A percentile compares a stretch with the other conserved stretches of the same genome.
phyloP scores from a whole-genome alignment of 345 rosid genomes.

The Citrus unshiu region DNA sequence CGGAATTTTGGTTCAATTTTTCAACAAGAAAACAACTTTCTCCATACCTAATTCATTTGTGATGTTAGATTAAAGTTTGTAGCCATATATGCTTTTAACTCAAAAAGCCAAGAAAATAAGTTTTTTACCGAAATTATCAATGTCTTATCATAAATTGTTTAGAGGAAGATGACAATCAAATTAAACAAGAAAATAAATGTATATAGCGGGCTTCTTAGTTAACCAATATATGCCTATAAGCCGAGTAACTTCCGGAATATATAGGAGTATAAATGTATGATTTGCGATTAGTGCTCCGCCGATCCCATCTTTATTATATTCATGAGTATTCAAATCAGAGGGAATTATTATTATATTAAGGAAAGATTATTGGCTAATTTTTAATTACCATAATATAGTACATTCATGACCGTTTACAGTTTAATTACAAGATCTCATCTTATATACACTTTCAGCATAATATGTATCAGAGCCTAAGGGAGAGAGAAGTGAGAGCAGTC shows the following conservation, averaged over 20 bases:
- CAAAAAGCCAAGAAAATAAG: not conserved
- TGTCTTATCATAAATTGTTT: not conserved
- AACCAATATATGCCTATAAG: not conserved
- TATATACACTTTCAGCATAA: not conserved
- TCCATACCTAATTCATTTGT: not conserved
- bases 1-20: not conserved
- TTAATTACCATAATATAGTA: not conserved
- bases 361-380: not conserved
- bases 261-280: not conserved
- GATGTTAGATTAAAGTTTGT: not conserved
- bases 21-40: not conserved
- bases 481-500: no score
- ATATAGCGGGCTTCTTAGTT: not conserved
- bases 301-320: not conserved
- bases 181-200: not conserved
- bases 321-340: not conserved
- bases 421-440: not conserved
- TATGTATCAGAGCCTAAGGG: not conserved
- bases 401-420: not conserved
- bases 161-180: not conserved
- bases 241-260: not conserved
- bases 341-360: not conserved
- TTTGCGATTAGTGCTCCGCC: not conserved
- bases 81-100: not conserved
- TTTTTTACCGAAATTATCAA: not conserved